Percentiles rank a stretch among this genome's conserved stretches.
These are phyloP conservation scores for Ustilago bromivora DNA, from an alignment of 1,284 basidiomycete genomes.

Conservation along the genomic window DNA sequence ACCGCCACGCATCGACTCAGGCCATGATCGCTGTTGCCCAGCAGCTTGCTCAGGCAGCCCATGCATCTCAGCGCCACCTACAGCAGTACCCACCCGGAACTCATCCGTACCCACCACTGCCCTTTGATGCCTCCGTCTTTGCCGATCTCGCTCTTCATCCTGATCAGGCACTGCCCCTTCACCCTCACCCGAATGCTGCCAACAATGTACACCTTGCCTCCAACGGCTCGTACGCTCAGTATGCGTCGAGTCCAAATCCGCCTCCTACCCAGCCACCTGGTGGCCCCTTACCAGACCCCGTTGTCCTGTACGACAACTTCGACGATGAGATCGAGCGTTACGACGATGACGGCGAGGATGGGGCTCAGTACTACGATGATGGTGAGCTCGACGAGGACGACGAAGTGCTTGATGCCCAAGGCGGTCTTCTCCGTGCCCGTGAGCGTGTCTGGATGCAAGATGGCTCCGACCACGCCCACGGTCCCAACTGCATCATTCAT, in stretches of 20 bases:
- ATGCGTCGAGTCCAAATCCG: constrained; percentile 54
- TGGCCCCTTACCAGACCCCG: constrained; percentile 59
- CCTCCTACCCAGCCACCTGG: constrained; percentile 60
- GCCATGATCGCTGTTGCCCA: constrained; percentile 70
- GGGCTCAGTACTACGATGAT: constrained; percentile 64
- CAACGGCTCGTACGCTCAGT: constrained; percentile 53
- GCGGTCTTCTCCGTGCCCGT: constrained; percentile 36
- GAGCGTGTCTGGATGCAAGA: constrained; percentile 51
- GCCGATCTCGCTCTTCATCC: constrained; percentile 64
- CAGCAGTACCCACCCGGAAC: constrained; percentile 60
- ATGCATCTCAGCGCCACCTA: constrained; percentile 65
- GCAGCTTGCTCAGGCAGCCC: constrained; percentile 67
- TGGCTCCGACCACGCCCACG: constrained; percentile 27
- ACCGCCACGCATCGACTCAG: constrained; percentile 64
- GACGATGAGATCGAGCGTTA: constrained; percentile 61
- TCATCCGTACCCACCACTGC: constrained; percentile 58
- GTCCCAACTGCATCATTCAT: constrained; percentile 28
- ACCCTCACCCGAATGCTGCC: constrained; percentile 57
- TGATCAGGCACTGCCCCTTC: constrained; percentile 57
- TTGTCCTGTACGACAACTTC: constrained; percentile 66
- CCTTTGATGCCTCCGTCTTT: constrained; percentile 67
- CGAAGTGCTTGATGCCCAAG: constrained; percentile 40
- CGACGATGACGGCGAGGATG: constrained; percentile 62
- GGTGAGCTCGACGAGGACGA: constrained; percentile 63
- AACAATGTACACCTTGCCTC: constrained; percentile 27